Conservation (phyloP, 2,329 filamentous ascomycete species). For the Pseudogymnoascus sp. region DNA sequence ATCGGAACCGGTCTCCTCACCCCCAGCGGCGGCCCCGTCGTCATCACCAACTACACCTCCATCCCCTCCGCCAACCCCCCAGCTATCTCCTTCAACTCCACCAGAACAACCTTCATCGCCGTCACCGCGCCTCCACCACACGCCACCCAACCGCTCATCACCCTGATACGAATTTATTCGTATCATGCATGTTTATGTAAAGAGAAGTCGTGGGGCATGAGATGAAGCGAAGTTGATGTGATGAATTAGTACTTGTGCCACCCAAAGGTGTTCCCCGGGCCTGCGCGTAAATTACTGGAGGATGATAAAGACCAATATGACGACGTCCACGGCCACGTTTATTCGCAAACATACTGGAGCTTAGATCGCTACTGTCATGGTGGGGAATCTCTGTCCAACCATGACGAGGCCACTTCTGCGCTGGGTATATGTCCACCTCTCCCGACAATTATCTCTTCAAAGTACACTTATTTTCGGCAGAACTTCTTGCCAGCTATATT, state of each 20-base stretch:
- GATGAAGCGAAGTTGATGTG: neutral
- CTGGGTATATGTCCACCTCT: no score
- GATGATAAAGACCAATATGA: no score
- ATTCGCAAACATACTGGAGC: no score
- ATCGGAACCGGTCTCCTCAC: neutral
- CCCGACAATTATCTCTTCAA: conserved; percentile 27
- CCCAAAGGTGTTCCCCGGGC: no score
- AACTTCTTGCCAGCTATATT: neutral
- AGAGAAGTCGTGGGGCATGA: neutral
- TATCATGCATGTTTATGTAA: neutral
- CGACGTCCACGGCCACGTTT: no score
- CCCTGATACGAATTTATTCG: neutral
- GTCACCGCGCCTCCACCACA: conserved; percentile 12
- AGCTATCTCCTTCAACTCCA: neutral
- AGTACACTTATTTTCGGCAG: conserved; percentile 25
- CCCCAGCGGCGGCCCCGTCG: neutral
- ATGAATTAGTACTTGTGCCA: neutral
- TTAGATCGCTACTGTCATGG: no score
- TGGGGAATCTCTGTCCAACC: no score
- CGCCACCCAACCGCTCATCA: neutral
- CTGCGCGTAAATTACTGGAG: no score
- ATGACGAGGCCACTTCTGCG: no score
- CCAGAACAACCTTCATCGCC: conserved; percentile 15
- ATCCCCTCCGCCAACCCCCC: neutral
- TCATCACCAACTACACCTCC: neutral